Evolutionary conservation across 1,284 basidiomycete species (phyloP), one percentile per base, ranked within the genome.

Genomic region (Xerocomus amazonicus): DNA sequence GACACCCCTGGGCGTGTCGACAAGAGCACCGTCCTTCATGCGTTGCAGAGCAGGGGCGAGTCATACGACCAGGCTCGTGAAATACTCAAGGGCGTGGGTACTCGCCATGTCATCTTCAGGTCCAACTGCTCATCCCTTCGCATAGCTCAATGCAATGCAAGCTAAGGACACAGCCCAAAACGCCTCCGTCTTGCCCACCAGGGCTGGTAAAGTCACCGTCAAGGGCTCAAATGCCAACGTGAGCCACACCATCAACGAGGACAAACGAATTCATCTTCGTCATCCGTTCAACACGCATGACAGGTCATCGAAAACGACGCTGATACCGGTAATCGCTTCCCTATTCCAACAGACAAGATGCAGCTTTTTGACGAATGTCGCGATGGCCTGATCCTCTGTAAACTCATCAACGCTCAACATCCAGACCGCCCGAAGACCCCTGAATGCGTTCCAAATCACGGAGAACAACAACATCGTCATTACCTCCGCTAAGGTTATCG

Each of bases 401-500:
- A 98, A 79, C 87, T 98, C 57, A 96, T 98, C 79, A 98, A 99
- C 72, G 5, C 78, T 99, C 59, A 99, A 99, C 78, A 94, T 90
- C 68, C 81, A 91, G 1, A 78, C 80, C 2, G 61, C 78, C 6
- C 78, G 80, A 40, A 94, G 91, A 69, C 83, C 83, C 19, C 81
- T 95, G 51, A 97, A 93, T 67, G 90, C 90, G 0, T 99, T 99
- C 83, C 94, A 98, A 67, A 97, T 97, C 69, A 98, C 96, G 0
- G 96, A 99, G 71, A 99, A 99, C 78, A 98, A 99, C 79, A 99
- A 98, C 73, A 96, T 99, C 61, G 96, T 99, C 67, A 97, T 99
- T 72, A 90, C 92, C 9, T 99, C 97, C 31, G 85, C 96, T 38
- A 96, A 97, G 72, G 96, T 91, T 69, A 98, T 99, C 59, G 96